Base-by-base conservation (phyloP, 805 yeast species). In the Candida dajiaensis region DNA sequence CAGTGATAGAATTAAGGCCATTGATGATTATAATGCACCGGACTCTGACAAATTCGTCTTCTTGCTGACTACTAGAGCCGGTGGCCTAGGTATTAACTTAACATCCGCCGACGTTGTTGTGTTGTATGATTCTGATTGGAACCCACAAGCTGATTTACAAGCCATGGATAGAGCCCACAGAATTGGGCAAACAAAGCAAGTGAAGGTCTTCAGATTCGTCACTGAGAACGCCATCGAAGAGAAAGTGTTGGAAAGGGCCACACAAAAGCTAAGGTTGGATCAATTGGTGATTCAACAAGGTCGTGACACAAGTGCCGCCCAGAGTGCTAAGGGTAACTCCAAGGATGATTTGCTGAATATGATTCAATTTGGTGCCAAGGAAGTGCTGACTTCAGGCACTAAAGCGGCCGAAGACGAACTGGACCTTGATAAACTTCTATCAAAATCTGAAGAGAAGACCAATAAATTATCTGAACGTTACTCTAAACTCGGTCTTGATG, bases 91-190 rank as follows among this genome's bases (percentile, higher is more conserved):
- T 66, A 85, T 85, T 57, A 85, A 85, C 60, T 72, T 85, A 58
- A 85, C 94, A 4, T 69, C 81, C n/a, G 94, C 94, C 1, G 90
- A 85, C 63, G 72, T 82, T 51, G 95, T 85, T 41, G 76, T 85
- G 3, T 64, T 85, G 40, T 85, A 72, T 60, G 95, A 85, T 65
- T 82, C 89, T 3, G 95, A 85, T 63, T 85, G 95, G 95, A 85
- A 85, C 55, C 95, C 95, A 1, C 95, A 85, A 60, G 94, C 92
- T 4, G 95, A 85, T 72, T 73, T 85, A 53, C 95, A 85, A 65
- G 92, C 92, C 1, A 85, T 85, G 94, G 95, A 85, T 62, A 76
- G 95, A 69, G 94, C 94, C 0, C 95, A 85, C 65, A 77, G 95
- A 72, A 85, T 85, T 60, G 95, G 95, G 7, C 95, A 85, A 63